Evolutionary conservation across 805 yeast species (phyloP).

Genomic region (Metschnikowia cerradonensis): DNA sequence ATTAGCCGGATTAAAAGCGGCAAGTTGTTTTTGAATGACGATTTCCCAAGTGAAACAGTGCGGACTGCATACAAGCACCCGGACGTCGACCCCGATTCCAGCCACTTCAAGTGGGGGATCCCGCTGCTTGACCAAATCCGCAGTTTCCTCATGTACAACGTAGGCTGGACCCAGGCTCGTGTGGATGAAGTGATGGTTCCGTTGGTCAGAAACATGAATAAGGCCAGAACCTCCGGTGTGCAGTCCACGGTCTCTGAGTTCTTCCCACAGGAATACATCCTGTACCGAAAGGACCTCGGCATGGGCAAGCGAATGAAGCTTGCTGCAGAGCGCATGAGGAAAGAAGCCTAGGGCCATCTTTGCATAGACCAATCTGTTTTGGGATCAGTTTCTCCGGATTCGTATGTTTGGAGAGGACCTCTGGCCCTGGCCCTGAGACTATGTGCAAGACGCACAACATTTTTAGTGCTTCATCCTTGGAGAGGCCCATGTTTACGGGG

Average conservation of each 20-base stretch:
- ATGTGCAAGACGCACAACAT: too few species aligned
- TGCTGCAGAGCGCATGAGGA: constrained; percentile 39
- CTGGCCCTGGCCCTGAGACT: too few species aligned
- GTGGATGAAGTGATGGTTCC: constrained; percentile 86
- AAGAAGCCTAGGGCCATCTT: background rate
- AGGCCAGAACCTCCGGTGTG: constrained; percentile 48
- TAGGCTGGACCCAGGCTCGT: constrained; percentile 75
- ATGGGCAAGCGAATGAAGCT: constrained; percentile 59
- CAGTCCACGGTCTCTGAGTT: constrained; percentile 65
- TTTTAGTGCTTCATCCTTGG: too few species aligned
- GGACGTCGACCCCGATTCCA: constrained; percentile 76
- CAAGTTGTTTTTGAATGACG: constrained; percentile 52
- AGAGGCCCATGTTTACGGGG: too few species aligned
- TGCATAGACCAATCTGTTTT: background rate
- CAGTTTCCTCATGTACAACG: constrained; percentile 58
- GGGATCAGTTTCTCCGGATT: background rate
- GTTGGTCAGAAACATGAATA: constrained; percentile 72
- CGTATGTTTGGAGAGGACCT: too few species aligned
- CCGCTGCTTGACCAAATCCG: constrained; percentile 82
- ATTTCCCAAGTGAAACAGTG: constrained; percentile 69
- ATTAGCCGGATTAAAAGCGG: constrained; percentile 50
- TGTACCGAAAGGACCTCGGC: constrained; percentile 42
- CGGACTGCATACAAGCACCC: constrained; percentile 74
- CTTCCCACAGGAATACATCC: constrained; percentile 56
- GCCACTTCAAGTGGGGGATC: constrained; percentile 82